A percentile compares a stretch with the other conserved stretches of the same genome.
These are phyloP conservation scores for Leccinum incarnatum DNA, from an alignment of 768 basidiomycete genomes.

Conservation along the genomic window DNA sequence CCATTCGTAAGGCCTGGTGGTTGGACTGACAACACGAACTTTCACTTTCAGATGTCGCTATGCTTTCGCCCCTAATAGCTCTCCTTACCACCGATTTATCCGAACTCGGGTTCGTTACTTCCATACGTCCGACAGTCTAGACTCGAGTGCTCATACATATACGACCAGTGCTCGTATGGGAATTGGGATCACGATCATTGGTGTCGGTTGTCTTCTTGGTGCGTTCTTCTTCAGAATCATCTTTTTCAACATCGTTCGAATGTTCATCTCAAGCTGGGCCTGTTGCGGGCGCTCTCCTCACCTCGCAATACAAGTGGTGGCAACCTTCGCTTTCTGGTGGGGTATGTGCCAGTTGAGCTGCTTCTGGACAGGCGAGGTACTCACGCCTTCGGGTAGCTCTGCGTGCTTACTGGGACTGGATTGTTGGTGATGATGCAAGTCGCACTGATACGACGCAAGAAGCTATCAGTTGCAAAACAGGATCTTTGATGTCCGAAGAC, in stretches of 20 bases:
- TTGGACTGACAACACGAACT: background rate
- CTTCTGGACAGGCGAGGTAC: background rate
- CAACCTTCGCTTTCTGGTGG: constrained; percentile 51
- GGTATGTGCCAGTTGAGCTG: constrained; percentile 14
- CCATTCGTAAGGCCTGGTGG: background rate
- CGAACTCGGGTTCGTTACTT: constrained; percentile 47
- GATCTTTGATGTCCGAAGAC: background rate
- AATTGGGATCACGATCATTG: constrained; percentile 5
- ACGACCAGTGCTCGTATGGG: constrained; percentile 28
- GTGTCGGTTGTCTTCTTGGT: constrained; percentile 22
- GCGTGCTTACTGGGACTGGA: constrained; percentile 1
- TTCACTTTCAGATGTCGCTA: constrained; percentile 32
- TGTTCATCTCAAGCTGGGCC: constrained; percentile 42
- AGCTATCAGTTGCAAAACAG: background rate
- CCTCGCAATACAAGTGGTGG: constrained; percentile 54
- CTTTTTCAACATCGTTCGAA: background rate
- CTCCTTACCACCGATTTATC: constrained; percentile 42
- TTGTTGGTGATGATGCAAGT: constrained; percentile 8
- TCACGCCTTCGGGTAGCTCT: constrained; percentile 2
- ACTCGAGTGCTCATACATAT: background rate
- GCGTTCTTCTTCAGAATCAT: constrained; percentile 6
- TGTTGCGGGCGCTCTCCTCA: constrained; percentile 56
- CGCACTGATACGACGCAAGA: background rate
- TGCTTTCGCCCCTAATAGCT: constrained; percentile 42
- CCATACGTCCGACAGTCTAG: background rate